phyloP scores from a whole-genome alignment of 495 filamentous ascomycete species.

The Talaromyces borbonicus region DNA sequence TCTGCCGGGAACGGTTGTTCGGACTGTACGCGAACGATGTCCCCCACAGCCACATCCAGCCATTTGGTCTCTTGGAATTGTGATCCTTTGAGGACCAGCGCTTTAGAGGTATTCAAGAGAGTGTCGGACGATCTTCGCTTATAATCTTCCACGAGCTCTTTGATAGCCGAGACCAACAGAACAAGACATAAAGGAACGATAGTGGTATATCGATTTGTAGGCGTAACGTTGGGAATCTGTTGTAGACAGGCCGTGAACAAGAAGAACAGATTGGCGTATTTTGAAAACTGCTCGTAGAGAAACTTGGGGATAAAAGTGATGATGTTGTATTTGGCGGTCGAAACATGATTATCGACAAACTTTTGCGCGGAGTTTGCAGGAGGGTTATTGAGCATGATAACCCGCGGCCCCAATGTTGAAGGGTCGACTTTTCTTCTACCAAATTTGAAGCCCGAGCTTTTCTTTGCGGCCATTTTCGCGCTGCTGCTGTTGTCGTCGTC shows the following conservation, averaged over 20 bases:
- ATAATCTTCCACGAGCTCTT: slow-evolving; percentile 91
- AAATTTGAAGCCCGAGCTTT: slow-evolving; percentile 76
- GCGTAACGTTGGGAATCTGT: slow-evolving; percentile 90
- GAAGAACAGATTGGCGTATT: slow-evolving; percentile 99
- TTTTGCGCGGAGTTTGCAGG: slow-evolving; percentile 83
- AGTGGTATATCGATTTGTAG: slow-evolving; percentile 91
- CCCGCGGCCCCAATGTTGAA: slow-evolving; percentile 78
- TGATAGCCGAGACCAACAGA: slow-evolving; percentile 84
- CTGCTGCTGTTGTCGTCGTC: slow-evolving; percentile 22
- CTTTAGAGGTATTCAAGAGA: slow-evolving; percentile 79
- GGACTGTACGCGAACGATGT: slow-evolving; percentile 89
- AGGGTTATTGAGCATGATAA: slow-evolving; percentile 96
- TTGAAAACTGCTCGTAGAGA: slow-evolving; percentile 97
- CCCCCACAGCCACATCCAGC: slow-evolving; percentile 88
- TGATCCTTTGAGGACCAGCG: slow-evolving; percentile 74
- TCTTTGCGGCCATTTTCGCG: slow-evolving; percentile 30
- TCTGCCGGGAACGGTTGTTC: slow-evolving; percentile 96
- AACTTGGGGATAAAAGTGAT: slow-evolving; percentile 97
- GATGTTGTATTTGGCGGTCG: slow-evolving; percentile 95
- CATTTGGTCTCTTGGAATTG: slow-evolving; percentile 80
- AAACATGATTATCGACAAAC: slow-evolving; percentile 92
- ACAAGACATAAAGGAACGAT: slow-evolving; percentile 89
- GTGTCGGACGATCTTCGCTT: slow-evolving; percentile 82
- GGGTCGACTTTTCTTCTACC: slow-evolving; percentile 77
- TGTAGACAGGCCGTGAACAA: slow-evolving; percentile 93